Evolutionary conservation across 371 early-diverging fungal genomes (phyloP), one percentile per base, ranked within the genome.

Genomic region (Mycotypha africana): DNA sequence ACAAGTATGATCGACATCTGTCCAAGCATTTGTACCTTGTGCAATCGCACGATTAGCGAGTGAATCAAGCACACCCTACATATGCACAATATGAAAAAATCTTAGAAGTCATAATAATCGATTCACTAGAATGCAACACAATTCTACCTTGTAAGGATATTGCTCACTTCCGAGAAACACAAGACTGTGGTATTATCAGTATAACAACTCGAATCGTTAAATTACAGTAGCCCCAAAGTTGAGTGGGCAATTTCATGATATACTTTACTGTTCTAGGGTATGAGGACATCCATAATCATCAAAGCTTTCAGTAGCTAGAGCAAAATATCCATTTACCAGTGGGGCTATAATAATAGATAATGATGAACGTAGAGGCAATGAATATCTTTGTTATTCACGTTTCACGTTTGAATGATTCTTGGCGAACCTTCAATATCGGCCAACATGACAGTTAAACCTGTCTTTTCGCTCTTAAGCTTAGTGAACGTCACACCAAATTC

Each of bases 281-380:
- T 85, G 85, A 22, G 83, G 83, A 44, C 82, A 78, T 16, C 83
- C 83, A 65, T 67, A 78, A 51, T 85, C 85, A 48, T 85, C 85
- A 46, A 76, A 73, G 19, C 82, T 65, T 57, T 85, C 85, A 7
- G 85, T 85, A 19, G 85, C 81, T 12, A 85, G 53, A 4, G 70
- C 56, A 49, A 82, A 82, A 53, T 74, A 82, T 11, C 85, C 85
- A 30, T 79, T 78, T 19, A 83, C 83, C 22, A 82, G 64, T 23
- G 85, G 82, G 16, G 75, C 81, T 84, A 45, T 25, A 30, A 31
- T 28, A 47, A 26, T 28, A 25, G 38, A 34, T 12, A 8, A 28
- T 28, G 6, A 12, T 28, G 6, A 28, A 8, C 12, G 12, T 6
- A 28, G 12, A 6, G 8, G 30, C 30, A 6, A 12, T 28, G 8